Evolutionary conservation across 768 basidiomycete species (phyloP).

Genomic region (Kwoniella shandongensis): DNA sequence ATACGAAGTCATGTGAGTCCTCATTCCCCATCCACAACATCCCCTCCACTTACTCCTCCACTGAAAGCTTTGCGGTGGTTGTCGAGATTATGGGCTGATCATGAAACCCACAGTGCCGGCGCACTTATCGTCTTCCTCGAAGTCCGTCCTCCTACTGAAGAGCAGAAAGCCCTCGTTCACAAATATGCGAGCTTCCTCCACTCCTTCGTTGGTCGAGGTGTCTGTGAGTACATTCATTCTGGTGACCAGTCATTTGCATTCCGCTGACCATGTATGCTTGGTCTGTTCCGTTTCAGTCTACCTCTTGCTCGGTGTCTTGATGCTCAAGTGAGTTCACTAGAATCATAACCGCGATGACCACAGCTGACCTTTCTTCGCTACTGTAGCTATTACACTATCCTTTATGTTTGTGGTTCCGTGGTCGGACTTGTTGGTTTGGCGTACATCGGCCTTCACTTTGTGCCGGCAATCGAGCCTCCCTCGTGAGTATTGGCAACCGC

Average conservation of each 20-base stretch:
- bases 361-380: slow-evolving; percentile 1
- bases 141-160: slow-evolving; percentile 47
- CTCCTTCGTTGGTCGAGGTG: slow-evolving; percentile 52
- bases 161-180: slow-evolving; percentile 49
- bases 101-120: slow-evolving; percentile 34
- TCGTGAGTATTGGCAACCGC: slow-evolving; percentile 37
- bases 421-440: slow-evolving; percentile 48
- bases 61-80: too few relatives aligned
- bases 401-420: slow-evolving; percentile 51
- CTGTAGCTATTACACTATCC: slow-evolving; percentile 50
- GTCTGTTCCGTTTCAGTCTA: slow-evolving; percentile 43
- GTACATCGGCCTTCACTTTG: slow-evolving; percentile 50
- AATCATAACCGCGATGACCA: neutral
- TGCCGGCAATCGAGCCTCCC: slow-evolving; percentile 50
- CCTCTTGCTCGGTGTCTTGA: slow-evolving; percentile 48
- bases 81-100: neutral
- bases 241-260: slow-evolving; percentile 12
- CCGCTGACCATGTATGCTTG: slow-evolving; percentile 8
- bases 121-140: slow-evolving; percentile 49
- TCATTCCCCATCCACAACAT: too few relatives aligned
- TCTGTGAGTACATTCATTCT: slow-evolving; percentile 44
- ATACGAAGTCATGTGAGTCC: slow-evolving; percentile 51
- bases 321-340: slow-evolving; percentile 46
- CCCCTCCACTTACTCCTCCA: too few relatives aligned
- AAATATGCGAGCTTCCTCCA: slow-evolving; percentile 54